Percentiles rank a stretch among this genome's conserved stretches.
phyloP scores from a whole-genome alignment of 2,329 filamentous ascomycete genomes.

The Claviceps africana region DNA sequence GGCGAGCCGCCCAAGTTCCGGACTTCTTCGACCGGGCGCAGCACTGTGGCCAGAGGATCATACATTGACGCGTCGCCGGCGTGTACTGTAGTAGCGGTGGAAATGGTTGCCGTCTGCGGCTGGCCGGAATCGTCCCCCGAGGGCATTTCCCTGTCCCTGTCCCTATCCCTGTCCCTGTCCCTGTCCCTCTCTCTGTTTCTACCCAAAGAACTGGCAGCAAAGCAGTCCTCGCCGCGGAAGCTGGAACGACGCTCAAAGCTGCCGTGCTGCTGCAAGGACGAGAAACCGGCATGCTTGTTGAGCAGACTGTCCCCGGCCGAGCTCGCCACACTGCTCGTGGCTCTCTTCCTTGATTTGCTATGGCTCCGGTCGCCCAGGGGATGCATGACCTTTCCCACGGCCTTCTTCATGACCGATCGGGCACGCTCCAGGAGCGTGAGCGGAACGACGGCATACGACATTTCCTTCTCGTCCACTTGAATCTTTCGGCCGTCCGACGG shows the following conservation, averaged over 20 bases:
- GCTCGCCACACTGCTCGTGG: slow-evolving; percentile 50
- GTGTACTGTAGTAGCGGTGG: slow-evolving; percentile 12
- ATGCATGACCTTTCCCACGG: slow-evolving; percentile 49
- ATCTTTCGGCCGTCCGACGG: slow-evolving; percentile 73
- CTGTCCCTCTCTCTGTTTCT: slow-evolving; percentile 7
- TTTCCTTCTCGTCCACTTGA: slow-evolving; percentile 79
- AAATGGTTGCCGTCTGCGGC: slow-evolving; percentile 12
- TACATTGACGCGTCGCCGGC: slow-evolving; percentile 15
- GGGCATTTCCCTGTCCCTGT: slow-evolving; percentile 3
- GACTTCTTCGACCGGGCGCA: slow-evolving; percentile 14
- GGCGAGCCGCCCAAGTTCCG: background rate
- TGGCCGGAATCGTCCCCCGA: slow-evolving; percentile 12
- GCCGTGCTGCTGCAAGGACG: slow-evolving; percentile 32
- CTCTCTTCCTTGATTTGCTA: slow-evolving; percentile 38
- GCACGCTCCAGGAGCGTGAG: slow-evolving; percentile 78
- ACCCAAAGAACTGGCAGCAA: slow-evolving; percentile 21
- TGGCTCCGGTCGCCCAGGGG: slow-evolving; percentile 44
- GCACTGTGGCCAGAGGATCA: slow-evolving; percentile 26
- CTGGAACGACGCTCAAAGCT: slow-evolving; percentile 39
- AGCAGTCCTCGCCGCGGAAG: slow-evolving; percentile 41
- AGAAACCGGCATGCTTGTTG: slow-evolving; percentile 29
- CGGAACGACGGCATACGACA: slow-evolving; percentile 80
- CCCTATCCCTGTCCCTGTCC: too few species aligned
- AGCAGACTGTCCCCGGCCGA: slow-evolving; percentile 42
- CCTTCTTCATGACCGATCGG: slow-evolving; percentile 60